phyloP scores from a whole-genome alignment of 2,329 filamentous ascomycete genomes.

The Penicillium expansum region DNA sequence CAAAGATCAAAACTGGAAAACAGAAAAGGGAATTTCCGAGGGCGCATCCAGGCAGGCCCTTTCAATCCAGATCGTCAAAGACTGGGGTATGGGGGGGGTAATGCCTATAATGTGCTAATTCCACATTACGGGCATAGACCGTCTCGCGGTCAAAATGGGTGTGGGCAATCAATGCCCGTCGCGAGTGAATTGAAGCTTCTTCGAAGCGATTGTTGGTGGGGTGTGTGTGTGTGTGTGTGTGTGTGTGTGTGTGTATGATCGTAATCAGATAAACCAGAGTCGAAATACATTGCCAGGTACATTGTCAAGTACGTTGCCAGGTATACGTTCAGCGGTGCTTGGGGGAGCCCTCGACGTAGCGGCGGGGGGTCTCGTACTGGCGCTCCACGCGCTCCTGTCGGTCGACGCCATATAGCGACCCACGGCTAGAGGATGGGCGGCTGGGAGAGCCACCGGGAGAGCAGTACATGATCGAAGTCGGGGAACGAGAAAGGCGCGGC shows the following conservation, averaged over 20 bases:
- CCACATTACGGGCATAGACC: neutral
- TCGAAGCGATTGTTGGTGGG: neutral
- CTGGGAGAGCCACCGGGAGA: constrained; percentile 34
- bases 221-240: neutral
- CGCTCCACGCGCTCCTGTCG: constrained; percentile 36
- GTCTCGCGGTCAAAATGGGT: neutral
- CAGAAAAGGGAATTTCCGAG: constrained; percentile 5
- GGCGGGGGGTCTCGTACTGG: constrained; percentile 28
- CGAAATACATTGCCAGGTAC: neutral
- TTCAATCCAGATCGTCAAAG: constrained; percentile 7
- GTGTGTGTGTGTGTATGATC: neutral
- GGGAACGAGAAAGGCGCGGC: constrained; percentile 24
- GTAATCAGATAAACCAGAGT: neutral
- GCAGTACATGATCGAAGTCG: constrained; percentile 34
- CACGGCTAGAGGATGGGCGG: constrained; percentile 36
- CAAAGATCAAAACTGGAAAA: constrained; percentile 8
- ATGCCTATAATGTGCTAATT: neutral
- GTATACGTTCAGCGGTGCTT: constrained; percentile 28
- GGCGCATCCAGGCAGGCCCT: constrained; percentile 11
- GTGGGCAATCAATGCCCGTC: constrained; percentile 8
- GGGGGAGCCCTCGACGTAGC: constrained; percentile 24
- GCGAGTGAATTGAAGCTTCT: constrained; percentile 2
- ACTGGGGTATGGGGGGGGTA: neutral
- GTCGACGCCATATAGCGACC: constrained; percentile 38
- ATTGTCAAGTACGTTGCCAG: neutral